A percentile compares a stretch with the other conserved stretches of the same genome.
phyloP scores from a whole-genome alignment of 495 filamentous ascomycete species.

The Haplographium delicatum region DNA sequence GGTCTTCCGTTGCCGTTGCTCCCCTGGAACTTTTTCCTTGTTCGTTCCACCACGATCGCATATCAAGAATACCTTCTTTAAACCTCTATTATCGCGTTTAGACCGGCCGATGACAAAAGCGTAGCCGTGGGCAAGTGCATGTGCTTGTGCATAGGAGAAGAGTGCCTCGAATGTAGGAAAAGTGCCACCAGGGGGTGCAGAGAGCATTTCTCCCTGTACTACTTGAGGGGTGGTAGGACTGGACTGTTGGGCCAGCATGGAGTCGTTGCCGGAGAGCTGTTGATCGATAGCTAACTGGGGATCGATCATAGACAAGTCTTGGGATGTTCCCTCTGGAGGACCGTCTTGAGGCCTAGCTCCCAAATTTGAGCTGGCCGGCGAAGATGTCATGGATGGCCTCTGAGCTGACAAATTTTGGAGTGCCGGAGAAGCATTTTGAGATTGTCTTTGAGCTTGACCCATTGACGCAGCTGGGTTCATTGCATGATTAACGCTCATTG shows the following conservation, averaged over 20 bases:
- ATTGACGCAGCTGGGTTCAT: slow-evolving; percentile 15
- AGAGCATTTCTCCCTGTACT: slow-evolving; percentile 37
- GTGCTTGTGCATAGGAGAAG: slow-evolving; percentile 45
- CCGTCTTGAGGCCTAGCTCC: slow-evolving; percentile 14
- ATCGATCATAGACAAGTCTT: slow-evolving; percentile 27
- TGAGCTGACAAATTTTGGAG: slow-evolving; percentile 15
- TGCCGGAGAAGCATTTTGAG: slow-evolving; percentile 23
- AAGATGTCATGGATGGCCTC: slow-evolving; percentile 20
- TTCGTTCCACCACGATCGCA: slow-evolving; percentile 50
- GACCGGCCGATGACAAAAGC: slow-evolving; percentile 53
- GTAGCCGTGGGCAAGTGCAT: slow-evolving; percentile 52
- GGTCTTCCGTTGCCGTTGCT: slow-evolving; percentile 50
- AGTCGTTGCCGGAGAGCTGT: slow-evolving; percentile 13
- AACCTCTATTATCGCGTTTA: slow-evolving; percentile 48
- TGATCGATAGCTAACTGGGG: slow-evolving; percentile 25
- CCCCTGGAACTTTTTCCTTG: slow-evolving; percentile 39
- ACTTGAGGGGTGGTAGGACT: background rate
- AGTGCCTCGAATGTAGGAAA: slow-evolving; percentile 50
- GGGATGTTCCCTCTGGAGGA: slow-evolving; percentile 6
- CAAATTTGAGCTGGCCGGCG: slow-evolving; percentile 10
- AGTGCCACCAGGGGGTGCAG: slow-evolving; percentile 47
- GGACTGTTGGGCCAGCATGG: slow-evolving; percentile 9
- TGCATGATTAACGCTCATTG: slow-evolving; percentile 22
- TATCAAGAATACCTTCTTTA: slow-evolving; percentile 55
- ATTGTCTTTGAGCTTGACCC: slow-evolving; percentile 8